A percentile compares a stretch with the other conserved stretches of the same genome.
Conservation (phyloP, 208 protist genomes). For the Leptomonas seymouri region DNA sequence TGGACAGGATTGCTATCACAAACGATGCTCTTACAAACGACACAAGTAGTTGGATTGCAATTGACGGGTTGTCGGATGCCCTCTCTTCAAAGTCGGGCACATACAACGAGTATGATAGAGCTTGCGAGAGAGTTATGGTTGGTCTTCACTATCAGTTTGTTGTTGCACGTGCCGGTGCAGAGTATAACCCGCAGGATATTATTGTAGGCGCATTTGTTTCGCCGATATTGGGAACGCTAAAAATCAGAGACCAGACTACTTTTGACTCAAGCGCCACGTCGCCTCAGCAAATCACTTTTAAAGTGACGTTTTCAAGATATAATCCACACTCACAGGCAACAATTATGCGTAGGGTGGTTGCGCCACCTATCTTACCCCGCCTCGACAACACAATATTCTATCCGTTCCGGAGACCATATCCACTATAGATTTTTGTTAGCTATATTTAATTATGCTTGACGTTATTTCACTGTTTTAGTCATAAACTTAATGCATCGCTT, state of each 20-base stretch:
- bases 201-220: constrained; percentile 73
- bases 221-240: constrained; percentile 51
- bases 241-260: constrained; percentile 56
- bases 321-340: constrained; percentile 48
- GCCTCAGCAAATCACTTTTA: constrained; percentile 44
- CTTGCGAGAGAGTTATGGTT: constrained; percentile 58
- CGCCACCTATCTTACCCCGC: constrained; percentile 65
- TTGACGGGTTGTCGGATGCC: constrained; percentile 46
- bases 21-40: constrained; percentile 78
- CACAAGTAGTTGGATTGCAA: constrained; percentile 70
- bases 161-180: constrained; percentile 60
- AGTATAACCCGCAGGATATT: constrained; percentile 80
- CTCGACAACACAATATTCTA: constrained; percentile 79
- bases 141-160: constrained; percentile 77
- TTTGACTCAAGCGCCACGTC: constrained; percentile 43
- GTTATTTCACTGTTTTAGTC: background rate
- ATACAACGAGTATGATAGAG: constrained; percentile 49
- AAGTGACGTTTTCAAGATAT: constrained; percentile 55
- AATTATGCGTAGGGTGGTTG: constrained; percentile 48
- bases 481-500: no score
- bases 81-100: constrained; percentile 22
- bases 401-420: constrained; percentile 55
- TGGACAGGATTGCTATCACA: constrained; percentile 63
- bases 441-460: background rate
- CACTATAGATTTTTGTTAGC: constrained; percentile 15